A percentile compares a stretch with the other conserved stretches of the same genome.
phyloP scores from a whole-genome alignment of 1,284 basidiomycete genomes.

The Boletus calvinii region DNA sequence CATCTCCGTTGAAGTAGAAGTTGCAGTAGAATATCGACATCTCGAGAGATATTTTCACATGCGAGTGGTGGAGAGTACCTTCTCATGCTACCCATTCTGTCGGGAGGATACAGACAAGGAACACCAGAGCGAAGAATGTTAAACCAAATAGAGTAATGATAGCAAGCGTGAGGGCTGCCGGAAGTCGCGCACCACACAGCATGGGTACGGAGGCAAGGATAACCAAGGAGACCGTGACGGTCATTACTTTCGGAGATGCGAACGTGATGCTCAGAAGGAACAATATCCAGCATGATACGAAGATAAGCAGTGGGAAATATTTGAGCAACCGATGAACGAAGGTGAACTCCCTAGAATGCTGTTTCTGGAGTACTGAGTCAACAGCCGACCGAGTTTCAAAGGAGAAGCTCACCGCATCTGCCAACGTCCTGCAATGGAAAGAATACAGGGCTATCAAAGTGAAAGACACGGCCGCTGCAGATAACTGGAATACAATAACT shows the following conservation, averaged over 20 bases:
- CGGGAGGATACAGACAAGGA: background rate
- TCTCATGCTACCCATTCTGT: background rate
- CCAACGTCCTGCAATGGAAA: background rate
- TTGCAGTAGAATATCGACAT: too few species aligned
- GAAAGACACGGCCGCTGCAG: background rate
- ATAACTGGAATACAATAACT: background rate
- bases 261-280: background rate
- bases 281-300: background rate
- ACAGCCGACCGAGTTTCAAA: background rate
- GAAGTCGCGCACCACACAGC: background rate
- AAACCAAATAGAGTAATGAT: background rate
- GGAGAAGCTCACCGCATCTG: background rate
- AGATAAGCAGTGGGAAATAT: background rate
- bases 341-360: background rate
- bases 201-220: background rate
- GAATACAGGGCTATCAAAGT: background rate
- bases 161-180: background rate
- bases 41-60: too few species aligned
- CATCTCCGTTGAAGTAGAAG: too few species aligned
- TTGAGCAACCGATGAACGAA: background rate
- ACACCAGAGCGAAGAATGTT: background rate
- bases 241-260: background rate
- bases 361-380: background rate
- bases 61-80: too few species aligned
- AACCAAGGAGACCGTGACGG: background rate